Evolutionary conservation across 192 early-diverging fungal genomes (phyloP).

Genomic region (Dimargaris cristalligena): DNA sequence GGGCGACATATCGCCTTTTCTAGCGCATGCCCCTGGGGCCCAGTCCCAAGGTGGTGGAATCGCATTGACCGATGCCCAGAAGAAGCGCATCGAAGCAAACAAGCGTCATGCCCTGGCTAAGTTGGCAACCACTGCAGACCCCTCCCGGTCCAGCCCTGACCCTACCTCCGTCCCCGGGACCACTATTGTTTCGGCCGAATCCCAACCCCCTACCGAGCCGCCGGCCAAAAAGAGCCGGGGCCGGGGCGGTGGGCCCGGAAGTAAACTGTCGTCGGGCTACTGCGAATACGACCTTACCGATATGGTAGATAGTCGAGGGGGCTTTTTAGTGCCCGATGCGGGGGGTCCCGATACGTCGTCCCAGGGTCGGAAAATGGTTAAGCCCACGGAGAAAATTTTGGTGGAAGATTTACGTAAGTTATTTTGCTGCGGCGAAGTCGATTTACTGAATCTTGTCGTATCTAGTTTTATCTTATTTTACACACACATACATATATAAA

Average conservation of each 20-base stretch:
- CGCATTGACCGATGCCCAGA: constrained; percentile 26
- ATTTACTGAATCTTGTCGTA: no score
- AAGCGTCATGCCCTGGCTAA: constrained; percentile 19
- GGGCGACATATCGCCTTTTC: no score
- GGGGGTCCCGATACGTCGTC: constrained; percentile 15
- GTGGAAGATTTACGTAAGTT: constrained; percentile 29
- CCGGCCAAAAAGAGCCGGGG: background rate
- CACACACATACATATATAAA: no score
- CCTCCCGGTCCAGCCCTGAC: constrained; percentile 12
- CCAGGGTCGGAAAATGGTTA: constrained; percentile 18
- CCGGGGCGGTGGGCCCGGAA: no score
- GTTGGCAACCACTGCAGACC: constrained; percentile 17
- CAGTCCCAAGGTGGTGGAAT: background rate
- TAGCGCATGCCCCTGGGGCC: no score
- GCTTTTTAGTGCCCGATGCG: constrained; percentile 45
- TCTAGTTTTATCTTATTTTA: no score
- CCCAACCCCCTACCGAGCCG: constrained; percentile 13
- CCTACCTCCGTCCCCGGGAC: background rate
- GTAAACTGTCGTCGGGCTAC: constrained; percentile 23
- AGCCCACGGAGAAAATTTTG: constrained; percentile 17
- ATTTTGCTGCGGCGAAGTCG: background rate
- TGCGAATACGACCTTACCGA: constrained; percentile 78
- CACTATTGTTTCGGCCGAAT: constrained; percentile 14
- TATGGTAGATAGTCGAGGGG: constrained; percentile 74
- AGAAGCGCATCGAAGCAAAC: constrained; percentile 27